Conservation (phyloP, 2,329 filamentous ascomycete genomes). For the Colletotrichum theobromicola region DNA sequence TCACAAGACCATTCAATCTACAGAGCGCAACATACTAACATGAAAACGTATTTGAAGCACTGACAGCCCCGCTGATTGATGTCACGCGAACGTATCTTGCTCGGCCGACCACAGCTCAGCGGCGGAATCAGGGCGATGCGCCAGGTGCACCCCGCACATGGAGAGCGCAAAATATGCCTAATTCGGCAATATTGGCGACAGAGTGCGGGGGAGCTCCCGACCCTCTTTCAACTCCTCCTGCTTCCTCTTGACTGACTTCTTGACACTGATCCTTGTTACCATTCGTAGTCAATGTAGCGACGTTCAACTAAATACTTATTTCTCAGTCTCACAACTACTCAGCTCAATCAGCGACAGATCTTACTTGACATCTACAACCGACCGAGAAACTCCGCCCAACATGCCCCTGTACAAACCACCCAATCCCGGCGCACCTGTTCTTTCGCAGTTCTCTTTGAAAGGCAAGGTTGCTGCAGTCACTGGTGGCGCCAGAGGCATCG, state of each 20-base stretch:
- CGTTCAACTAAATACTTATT: not conserved
- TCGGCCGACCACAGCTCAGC: not conserved
- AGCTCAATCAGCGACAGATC: not conserved
- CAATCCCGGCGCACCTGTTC: not conserved
- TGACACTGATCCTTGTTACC: not conserved
- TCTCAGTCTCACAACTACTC: not conserved
- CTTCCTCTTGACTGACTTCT: not conserved
- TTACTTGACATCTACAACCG: not conserved
- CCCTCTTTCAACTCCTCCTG: not conserved
- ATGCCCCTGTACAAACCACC: not conserved
- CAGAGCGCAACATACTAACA: not conserved
- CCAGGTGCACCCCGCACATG: not conserved
- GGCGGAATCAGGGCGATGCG: not conserved
- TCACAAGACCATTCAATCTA: not conserved
- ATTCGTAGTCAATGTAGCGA: fast-evolving
- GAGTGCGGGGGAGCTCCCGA: not conserved
- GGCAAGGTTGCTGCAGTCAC: constrained; percentile 13
- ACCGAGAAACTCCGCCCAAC: not conserved
- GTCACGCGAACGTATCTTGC: not conserved
- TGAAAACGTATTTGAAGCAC: not conserved
- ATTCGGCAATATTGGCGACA: not conserved
- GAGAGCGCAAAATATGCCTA: not conserved
- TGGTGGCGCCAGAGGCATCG: constrained; percentile 11
- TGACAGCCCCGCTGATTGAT: not conserved
- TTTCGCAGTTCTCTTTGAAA: not conserved